Percentiles rank a stretch among this genome's conserved stretches.
These are phyloP conservation scores for Epichloe elymi DNA, from an alignment of 2,329 filamentous ascomycete genomes.

Conservation along the genomic window DNA sequence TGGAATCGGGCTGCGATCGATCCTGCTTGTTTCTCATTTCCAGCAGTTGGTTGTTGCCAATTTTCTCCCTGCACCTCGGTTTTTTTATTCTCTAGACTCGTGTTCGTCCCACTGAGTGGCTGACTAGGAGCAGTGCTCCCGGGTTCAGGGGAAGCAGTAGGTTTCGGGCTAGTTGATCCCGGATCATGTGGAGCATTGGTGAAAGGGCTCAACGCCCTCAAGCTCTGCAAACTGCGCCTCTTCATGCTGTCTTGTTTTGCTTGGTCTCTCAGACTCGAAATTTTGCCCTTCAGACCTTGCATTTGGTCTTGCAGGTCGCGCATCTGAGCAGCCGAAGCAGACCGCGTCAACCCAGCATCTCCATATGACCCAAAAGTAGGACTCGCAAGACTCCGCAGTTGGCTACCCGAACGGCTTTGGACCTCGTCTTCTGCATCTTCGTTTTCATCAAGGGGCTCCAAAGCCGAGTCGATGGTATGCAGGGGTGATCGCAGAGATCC, in stretches of 20 bases:
- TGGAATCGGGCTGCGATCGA: background rate
- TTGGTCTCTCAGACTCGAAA: conserved; percentile 66
- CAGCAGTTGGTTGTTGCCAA: conserved; percentile 5
- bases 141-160: conserved; percentile 7
- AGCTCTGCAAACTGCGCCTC: conserved; percentile 60
- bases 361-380: conserved; percentile 29
- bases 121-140: conserved; percentile 2
- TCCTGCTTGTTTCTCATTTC: conserved; percentile 2
- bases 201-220: conserved; percentile 67
- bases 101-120: background rate
- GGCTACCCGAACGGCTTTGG: conserved; percentile 18
- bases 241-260: conserved; percentile 68
- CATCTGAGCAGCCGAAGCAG: conserved; percentile 60
- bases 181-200: conserved; percentile 45
- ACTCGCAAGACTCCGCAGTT: conserved; percentile 27
- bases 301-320: conserved; percentile 71
- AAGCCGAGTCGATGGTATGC: conserved; percentile 26
- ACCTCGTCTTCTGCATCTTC: conserved; percentile 16
- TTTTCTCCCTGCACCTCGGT: background rate
- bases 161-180: conserved; percentile 8
- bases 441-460: conserved; percentile 43
- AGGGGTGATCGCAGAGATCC: conserved; percentile 23
- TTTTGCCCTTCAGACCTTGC: conserved; percentile 72
- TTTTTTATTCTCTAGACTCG: background rate
- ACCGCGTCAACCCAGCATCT: conserved; percentile 44